A percentile compares a stretch with the other conserved stretches of the same genome.
Conservation (phyloP, 1,139 yeast species). For the Blastobotrys niveus region DNA sequence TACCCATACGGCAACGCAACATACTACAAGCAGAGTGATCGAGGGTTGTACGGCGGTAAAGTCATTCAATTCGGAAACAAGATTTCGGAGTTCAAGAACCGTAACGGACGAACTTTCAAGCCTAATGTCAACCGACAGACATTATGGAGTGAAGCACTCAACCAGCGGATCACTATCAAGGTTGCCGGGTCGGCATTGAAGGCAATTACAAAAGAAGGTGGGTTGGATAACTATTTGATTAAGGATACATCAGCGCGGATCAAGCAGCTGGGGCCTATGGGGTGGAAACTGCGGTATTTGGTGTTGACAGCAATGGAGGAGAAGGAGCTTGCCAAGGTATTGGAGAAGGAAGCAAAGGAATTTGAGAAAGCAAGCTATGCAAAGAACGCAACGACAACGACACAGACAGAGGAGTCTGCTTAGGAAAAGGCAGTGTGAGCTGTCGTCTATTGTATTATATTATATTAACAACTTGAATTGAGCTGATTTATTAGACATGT, state of each 20-base stretch:
- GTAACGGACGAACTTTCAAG: constrained; percentile 67
- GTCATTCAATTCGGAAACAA: constrained; percentile 73
- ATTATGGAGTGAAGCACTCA: constrained; percentile 79
- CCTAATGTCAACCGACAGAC: constrained; percentile 74
- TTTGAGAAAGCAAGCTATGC: too few relatives aligned
- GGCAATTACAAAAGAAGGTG: constrained; percentile 89
- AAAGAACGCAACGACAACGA: too few relatives aligned
- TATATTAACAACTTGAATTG: too few relatives aligned
- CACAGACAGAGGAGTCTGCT: too few relatives aligned
- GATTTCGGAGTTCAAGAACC: constrained; percentile 71
- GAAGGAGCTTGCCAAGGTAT: constrained; percentile 23
- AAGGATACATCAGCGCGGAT: constrained; percentile 86
- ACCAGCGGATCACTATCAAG: constrained; percentile 48
- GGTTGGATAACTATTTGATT: constrained; percentile 77
- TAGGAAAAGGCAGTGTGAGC: too few relatives aligned
- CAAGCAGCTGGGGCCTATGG: constrained; percentile 85
- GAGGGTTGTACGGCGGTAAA: constrained; percentile 87
- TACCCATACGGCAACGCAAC: constrained; percentile 78
- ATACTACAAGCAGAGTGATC: constrained; percentile 75
- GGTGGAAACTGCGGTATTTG: constrained; percentile 82
- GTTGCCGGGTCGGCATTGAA: constrained; percentile 78
- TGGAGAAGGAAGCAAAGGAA: not conserved
- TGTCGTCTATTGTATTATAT: too few relatives aligned
- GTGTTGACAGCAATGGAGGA: constrained; percentile 45
- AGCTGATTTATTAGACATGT: too few relatives aligned